Percentiles rank a stretch among this genome's conserved stretches.
phyloP scores from a whole-genome alignment of 2,329 filamentous ascomycete genomes.

The Fusarium siculi region DNA sequence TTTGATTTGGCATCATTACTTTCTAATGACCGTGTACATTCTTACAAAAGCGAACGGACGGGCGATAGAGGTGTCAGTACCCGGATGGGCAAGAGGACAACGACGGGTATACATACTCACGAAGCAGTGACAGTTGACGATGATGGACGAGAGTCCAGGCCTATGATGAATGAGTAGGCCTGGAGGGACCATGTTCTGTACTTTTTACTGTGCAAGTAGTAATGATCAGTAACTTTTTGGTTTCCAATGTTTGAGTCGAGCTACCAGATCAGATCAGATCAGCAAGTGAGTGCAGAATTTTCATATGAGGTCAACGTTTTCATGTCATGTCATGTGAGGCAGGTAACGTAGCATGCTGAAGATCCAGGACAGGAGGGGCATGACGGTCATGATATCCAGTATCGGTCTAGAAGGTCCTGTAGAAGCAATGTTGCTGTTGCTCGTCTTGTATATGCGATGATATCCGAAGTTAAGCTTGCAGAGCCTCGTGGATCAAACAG shows the following conservation, averaged over 20 bases:
- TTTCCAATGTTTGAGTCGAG: constrained; percentile 15
- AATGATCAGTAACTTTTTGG: constrained; percentile 38
- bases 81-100: constrained; percentile 32
- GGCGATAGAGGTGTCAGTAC: constrained; percentile 38
- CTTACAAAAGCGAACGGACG: constrained; percentile 42
- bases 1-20: constrained; percentile 46
- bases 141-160: constrained; percentile 21
- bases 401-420: not conserved
- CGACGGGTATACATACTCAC: constrained; percentile 21
- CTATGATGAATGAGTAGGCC: constrained; percentile 25
- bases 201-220: constrained; percentile 42
- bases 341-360: constrained; percentile 23
- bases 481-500: constrained; percentile 20
- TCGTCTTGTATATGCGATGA: constrained; percentile 1
- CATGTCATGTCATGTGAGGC: constrained; percentile 5
- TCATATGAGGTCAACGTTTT: not conserved
- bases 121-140: constrained; percentile 30
- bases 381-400: constrained; percentile 2
- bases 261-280: constrained; percentile 20
- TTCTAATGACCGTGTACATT: constrained; percentile 47
- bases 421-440: not conserved
- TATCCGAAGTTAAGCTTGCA: constrained; percentile 21
- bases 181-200: constrained; percentile 41
- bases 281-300: constrained; percentile 12
- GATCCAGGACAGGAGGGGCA: not conserved